Evolutionary conservation across 495 filamentous ascomycete genomes (phyloP).

Genomic region (Penicillium coffeae): DNA sequence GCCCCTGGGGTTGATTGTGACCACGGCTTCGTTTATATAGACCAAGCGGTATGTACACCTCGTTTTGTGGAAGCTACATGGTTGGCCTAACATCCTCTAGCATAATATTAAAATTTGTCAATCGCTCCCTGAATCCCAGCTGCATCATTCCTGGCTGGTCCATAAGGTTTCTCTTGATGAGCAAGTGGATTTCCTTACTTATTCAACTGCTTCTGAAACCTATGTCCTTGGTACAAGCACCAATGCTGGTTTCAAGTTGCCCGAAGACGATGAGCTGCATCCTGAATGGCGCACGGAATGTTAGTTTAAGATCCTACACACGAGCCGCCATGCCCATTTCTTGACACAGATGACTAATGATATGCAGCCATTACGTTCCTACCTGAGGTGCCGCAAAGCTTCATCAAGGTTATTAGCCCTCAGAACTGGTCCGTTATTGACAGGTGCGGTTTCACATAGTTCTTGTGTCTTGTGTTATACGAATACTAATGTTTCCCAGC

Average conservation of each 20-base stretch:
- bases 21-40: conserved; percentile 76
- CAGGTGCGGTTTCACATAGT: conserved; percentile 36
- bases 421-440: conserved; percentile 75
- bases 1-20: conserved; percentile 59
- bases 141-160: conserved; percentile 67
- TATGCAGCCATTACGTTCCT: conserved; percentile 51
- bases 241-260: conserved; percentile 67
- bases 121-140: conserved; percentile 59
- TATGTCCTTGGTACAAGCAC: conserved; percentile 74
- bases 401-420: conserved; percentile 69
- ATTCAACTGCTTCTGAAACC: conserved; percentile 66
- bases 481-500: conserved; percentile 15
- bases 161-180: conserved; percentile 64
- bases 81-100: conserved; percentile 28
- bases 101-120: conserved; percentile 64
- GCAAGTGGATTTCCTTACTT: conserved; percentile 68
- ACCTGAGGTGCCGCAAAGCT: conserved; percentile 63
- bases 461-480: neutral
- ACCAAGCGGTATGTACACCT: conserved; percentile 45
- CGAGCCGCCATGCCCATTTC: neutral
- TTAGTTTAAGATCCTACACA: conserved; percentile 7
- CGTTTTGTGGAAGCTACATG: neutral
- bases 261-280: conserved; percentile 78
- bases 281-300: conserved; percentile 75
- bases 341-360: conserved; percentile 13